Evolutionary conservation across 768 basidiomycete genomes (phyloP).

Genomic region (Amanita muscaria): DNA sequence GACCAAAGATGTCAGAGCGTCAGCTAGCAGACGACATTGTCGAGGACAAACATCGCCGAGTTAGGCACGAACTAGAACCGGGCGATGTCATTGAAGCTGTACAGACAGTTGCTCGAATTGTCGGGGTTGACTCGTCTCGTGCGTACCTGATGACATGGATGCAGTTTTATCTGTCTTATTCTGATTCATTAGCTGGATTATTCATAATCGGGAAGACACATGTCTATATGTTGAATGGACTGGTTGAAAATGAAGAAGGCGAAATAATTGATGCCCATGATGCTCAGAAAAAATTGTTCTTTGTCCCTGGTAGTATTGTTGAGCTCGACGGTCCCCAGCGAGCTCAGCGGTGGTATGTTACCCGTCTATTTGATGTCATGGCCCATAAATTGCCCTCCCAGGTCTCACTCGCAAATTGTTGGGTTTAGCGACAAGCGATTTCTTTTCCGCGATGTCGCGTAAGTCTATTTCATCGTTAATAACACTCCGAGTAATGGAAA

Average conservation of each 20-base stretch:
- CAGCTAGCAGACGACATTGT: constrained; percentile 68
- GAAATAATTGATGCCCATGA: constrained; percentile 85
- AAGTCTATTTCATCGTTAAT: constrained; percentile 22
- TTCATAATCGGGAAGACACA: constrained; percentile 81
- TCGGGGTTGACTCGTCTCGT: constrained; percentile 91
- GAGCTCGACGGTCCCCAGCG: constrained; percentile 73
- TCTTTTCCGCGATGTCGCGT: constrained; percentile 89
- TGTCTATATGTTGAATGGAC: constrained; percentile 84
- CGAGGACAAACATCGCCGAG: constrained; percentile 83
- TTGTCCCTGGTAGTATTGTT: constrained; percentile 77
- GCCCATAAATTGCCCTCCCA: constrained; percentile 19
- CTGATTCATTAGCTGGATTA: constrained; percentile 58
- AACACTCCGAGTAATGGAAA: background rate
- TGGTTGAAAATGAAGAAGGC: constrained; percentile 79
- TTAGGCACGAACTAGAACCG: constrained; percentile 80
- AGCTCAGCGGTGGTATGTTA: constrained; percentile 70
- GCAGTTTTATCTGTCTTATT: background rate
- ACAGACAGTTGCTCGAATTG: constrained; percentile 78
- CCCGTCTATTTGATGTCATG: background rate
- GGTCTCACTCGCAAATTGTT: constrained; percentile 73
- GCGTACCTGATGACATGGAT: constrained; percentile 21
- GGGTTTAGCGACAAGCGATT: constrained; percentile 77
- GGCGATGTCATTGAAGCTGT: constrained; percentile 87
- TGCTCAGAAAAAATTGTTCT: constrained; percentile 73
- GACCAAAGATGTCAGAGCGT: constrained; percentile 29